Conservation (phyloP, 2,329 filamentous ascomycete genomes). For the Penicillium sp. region DNA sequence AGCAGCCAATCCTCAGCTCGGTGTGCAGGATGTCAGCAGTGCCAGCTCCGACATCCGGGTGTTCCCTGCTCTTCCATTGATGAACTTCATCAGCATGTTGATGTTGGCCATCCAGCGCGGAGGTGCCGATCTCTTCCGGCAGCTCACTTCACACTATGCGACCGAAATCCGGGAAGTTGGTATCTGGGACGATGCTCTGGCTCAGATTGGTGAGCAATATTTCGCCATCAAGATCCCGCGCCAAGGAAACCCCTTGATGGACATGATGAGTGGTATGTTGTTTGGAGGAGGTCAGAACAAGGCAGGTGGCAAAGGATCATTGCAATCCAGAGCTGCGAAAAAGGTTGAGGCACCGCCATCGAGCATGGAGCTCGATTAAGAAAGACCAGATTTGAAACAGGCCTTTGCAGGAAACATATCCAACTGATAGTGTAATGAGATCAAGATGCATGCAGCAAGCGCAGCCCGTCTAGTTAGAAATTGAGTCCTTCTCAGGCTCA, state of each 20-base stretch:
- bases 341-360: conserved; percentile 48
- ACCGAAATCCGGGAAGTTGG: conserved; percentile 72
- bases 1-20: conserved; percentile 58
- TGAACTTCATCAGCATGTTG: conserved; percentile 89
- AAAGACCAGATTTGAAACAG: not conserved
- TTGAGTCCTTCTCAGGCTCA: conserved; percentile 61
- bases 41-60: conserved; percentile 71
- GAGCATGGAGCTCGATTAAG: conserved; percentile 46
- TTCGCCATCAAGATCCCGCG: conserved; percentile 86
- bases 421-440: conserved; percentile 17
- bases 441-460: conserved; percentile 14
- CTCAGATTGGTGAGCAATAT: conserved; percentile 93
- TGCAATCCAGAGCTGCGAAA: conserved; percentile 44
- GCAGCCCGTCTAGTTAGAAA: conserved; percentile 19
- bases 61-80: conserved; percentile 85
- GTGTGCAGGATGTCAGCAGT: conserved; percentile 76
- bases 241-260: conserved; percentile 88
- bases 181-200: conserved; percentile 76
- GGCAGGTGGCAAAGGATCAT: conserved; percentile 39
- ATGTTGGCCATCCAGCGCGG: conserved; percentile 81
- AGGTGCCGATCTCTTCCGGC: conserved; percentile 72
- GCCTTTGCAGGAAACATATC: conserved; percentile 10
- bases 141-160: conserved; percentile 78
- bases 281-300: conserved; percentile 56
- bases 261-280: conserved; percentile 97